A percentile compares a stretch with the other conserved stretches of the same genome.
phyloP scores from a whole-genome alignment of 345 rosid species.

The Salix caprea region DNA sequence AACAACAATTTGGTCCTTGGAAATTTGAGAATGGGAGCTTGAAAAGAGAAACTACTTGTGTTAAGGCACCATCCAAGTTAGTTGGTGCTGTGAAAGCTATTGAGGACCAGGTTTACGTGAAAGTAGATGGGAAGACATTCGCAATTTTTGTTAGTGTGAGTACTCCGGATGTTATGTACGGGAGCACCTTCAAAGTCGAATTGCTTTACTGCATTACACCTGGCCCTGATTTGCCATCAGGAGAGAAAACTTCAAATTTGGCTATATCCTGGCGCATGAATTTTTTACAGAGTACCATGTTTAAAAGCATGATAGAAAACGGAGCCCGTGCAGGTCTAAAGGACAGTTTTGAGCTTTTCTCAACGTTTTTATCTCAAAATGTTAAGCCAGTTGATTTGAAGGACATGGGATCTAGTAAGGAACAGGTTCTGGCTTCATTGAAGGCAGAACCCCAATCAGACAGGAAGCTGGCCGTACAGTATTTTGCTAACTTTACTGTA shows the following conservation, averaged over 20 bases:
- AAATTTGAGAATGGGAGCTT: constrained; percentile 56
- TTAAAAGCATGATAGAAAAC: constrained; percentile 90
- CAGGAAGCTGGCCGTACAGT: constrained; percentile 74
- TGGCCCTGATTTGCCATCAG: constrained; percentile 77
- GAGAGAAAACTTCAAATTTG: constrained; percentile 66
- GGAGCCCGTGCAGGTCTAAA: constrained; percentile 82
- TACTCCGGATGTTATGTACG: constrained; percentile 88
- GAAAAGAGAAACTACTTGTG: constrained; percentile 60
- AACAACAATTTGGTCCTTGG: constrained; percentile 72
- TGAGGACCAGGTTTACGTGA: constrained; percentile 78
- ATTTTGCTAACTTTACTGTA: constrained; percentile 81
- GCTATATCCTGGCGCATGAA: constrained; percentile 87
- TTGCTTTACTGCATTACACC: constrained; percentile 66
- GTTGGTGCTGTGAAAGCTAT: constrained; percentile 75
- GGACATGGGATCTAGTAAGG: constrained; percentile 77
- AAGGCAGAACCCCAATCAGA: constrained; percentile 81
- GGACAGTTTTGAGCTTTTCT: constrained; percentile 72
- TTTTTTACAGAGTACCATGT: constrained; percentile 87
- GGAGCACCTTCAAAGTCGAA: constrained; percentile 69
- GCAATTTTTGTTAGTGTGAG: constrained; percentile 56
- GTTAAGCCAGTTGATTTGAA: constrained; percentile 73
- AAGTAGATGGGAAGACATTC: constrained; percentile 71
- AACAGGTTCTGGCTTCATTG: constrained; percentile 75
- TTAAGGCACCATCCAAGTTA: constrained; percentile 75
- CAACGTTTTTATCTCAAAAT: constrained; percentile 53